Base-by-base conservation (phyloP, 2,329 filamentous ascomycete species). In the Apiospora koreana region DNA sequence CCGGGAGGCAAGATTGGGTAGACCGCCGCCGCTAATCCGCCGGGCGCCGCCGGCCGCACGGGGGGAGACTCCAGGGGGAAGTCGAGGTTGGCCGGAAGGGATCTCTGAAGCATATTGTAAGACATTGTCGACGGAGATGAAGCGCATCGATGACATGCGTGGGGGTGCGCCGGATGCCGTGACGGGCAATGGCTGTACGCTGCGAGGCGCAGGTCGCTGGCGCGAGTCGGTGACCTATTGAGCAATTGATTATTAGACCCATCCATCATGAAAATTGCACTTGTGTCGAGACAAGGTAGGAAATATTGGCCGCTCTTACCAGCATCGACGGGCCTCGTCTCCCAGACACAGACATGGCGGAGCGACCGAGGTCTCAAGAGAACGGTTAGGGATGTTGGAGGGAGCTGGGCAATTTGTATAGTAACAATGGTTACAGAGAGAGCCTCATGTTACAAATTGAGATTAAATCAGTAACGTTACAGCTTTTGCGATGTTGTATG, bases 101-200 rank as follows among this genome's bases (percentile, higher is more conserved):
- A 99, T 96, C 78, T 98, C 95, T 67, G 94, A 96, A 71, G 94
- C 92, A 83, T 97, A 94, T 80, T 97, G 94, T 6, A 99, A 90
- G 74, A 98, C 93, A 79, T 95, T 97, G 83, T 99, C 96, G 80
- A 99, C 95, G 1, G 90, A 91, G 79, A 98, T 94, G 80, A 93
- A 93, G 76, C 89, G 93, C 85, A 90, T 95, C 75, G 87, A 72
- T 18, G 78, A 79, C 62, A 70, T 67, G 25, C 69, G 69, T 25
- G 68, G 64, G n/a, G 68, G 58, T 25, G 65, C 69, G 21, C 65
- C 70, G 18, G 58, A n/a, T 23, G 68, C 68, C 3, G 70, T 66
- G n/a, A 58, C 71, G 31, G 71, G 71, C 38, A 67, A 28, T 46
- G 65, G 70, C 21, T 67, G 58, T 21, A 25, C n/a, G 35, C 71